Evolutionary conservation across 1,139 yeast species (phyloP), one percentile per base, ranked within the genome.

Genomic region (Zhuliangozyma blackwelliae): DNA sequence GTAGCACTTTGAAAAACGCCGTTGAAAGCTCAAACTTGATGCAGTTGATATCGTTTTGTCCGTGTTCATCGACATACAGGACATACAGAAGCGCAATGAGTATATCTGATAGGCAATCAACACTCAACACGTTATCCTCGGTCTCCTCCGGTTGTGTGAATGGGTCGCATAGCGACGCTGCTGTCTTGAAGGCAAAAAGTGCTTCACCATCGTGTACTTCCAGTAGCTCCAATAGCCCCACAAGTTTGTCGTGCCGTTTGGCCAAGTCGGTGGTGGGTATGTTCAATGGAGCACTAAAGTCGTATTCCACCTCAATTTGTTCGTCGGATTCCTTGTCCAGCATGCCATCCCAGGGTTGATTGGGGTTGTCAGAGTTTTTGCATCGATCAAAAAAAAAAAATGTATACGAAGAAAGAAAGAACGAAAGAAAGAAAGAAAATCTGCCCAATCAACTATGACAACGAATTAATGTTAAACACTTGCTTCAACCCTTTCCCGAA

Each of bases 71-170:
- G 8, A 28, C 16, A 29, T 33, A 43, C 28, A 32, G 45, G 38
- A 37, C 41, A 40, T 38, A 54, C 28, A 57, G 48, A 12, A 76
- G 52, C 0, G 77, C 77, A 6, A 82, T 61, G 16, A 76, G 60
- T 32, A 78, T 47, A 41, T 77, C 77, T 5, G 83, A 68, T 5
- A 81, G 47, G 7, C 68, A 53, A 40, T 79, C 80, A 9, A 82
- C 56, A 23, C 87, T 79, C 12, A 80, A 59, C 0, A 78, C 57
- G 25, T 63, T 55, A 1, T 59, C 52, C 19, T 78, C 81, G n/a
- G 70, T 69, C 27, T 82, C 85, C 30, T 74, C 72, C 0, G 90
- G 89, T 45, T 80, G 88, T 1, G 87, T 78, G 47, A 70, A 63
- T 4, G 87, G 86, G 51, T 82, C 88, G 38, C 81, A 74, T 29